Percentiles rank a stretch among this genome's conserved stretches.
Evolutionary conservation across 2,329 filamentous ascomycete genomes (phyloP).

Genomic region (Alternaria gansuensis): DNA sequence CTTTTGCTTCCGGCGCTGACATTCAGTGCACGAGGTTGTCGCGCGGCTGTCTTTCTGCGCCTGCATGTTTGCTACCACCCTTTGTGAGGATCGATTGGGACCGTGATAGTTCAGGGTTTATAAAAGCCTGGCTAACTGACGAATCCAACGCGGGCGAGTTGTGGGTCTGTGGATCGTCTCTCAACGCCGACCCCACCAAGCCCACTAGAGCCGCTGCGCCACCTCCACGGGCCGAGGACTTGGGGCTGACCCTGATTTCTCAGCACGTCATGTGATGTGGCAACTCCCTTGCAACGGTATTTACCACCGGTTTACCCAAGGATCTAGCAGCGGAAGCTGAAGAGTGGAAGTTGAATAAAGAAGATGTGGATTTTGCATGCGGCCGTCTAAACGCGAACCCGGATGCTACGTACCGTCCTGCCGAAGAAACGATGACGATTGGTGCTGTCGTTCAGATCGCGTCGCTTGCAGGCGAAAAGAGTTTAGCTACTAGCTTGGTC

Average conservation of each 20-base stretch:
- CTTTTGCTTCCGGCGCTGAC: slow-evolving; percentile 63
- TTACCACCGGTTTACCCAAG: background rate
- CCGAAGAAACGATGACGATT: background rate
- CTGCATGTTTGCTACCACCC: slow-evolving; percentile 29
- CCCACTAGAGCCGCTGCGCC: slow-evolving; percentile 18
- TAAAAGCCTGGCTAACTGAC: slow-evolving; percentile 13
- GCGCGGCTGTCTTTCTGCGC: slow-evolving; percentile 37
- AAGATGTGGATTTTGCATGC: background rate
- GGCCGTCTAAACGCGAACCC: background rate
- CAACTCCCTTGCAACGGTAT: background rate
- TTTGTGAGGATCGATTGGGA: background rate
- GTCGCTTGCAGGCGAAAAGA: background rate
- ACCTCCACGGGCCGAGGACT: slow-evolving; percentile 14
- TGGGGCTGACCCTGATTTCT: slow-evolving; percentile 7
- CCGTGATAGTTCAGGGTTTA: slow-evolving; percentile 4
- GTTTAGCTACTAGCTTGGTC: slow-evolving; percentile 1
- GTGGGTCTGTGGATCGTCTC: slow-evolving; percentile 10
- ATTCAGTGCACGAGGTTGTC: slow-evolving; percentile 57
- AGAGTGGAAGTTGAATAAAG: background rate
- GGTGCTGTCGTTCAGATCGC: slow-evolving; percentile 7
- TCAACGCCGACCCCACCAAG: slow-evolving; percentile 16
- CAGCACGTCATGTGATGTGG: slow-evolving; percentile 17
- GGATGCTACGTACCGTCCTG: background rate
- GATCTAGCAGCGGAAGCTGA: background rate
- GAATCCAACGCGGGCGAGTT: slow-evolving; percentile 10